These are phyloP conservation scores for Jamesozyma rosinii DNA, from an alignment of 805 yeast species.

Conservation along the genomic window DNA sequence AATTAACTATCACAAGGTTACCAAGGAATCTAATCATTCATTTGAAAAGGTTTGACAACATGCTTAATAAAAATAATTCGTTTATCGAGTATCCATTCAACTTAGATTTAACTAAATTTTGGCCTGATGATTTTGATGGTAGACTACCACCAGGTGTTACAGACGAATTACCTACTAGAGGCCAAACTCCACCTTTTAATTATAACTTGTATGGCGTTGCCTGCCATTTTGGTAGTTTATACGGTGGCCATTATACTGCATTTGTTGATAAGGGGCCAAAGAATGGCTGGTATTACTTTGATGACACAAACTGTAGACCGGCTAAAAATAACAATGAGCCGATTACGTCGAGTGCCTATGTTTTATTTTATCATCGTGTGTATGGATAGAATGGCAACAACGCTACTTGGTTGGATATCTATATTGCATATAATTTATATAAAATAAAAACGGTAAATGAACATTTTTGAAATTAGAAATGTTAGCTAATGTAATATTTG, in stretches of 20 bases:
- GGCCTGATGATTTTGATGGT: conserved; percentile 39
- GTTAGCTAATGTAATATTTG: too few relatives aligned
- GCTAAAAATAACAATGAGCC: conserved; percentile 45
- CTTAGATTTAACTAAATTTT: conserved; percentile 60
- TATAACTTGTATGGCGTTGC: conserved; percentile 75
- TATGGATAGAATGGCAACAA: conserved; percentile 8
- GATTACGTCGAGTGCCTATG: conserved; percentile 69
- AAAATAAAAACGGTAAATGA: too few relatives aligned
- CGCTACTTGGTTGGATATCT: too few relatives aligned
- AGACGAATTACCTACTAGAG: conserved; percentile 51
- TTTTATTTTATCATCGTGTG: conserved; percentile 59
- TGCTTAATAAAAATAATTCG: conserved; percentile 46
- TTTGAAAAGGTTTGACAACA: conserved; percentile 63
- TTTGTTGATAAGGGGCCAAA: conserved; percentile 54
- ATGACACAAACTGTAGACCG: conserved; percentile 60
- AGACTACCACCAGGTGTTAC: conserved; percentile 19
- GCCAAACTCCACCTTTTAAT: conserved; percentile 71
- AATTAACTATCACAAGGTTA: conserved; percentile 62
- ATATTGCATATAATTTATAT: too few relatives aligned
- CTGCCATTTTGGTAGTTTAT: conserved; percentile 71
- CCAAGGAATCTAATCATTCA: conserved; percentile 76
- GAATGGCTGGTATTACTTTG: conserved; percentile 73
- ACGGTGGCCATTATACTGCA: conserved; percentile 85
- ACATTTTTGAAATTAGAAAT: too few relatives aligned
- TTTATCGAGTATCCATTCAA: conserved; percentile 60